These are phyloP conservation scores for Tetragonia tetragonoides DNA, from an alignment of 148 eudicot species.

Conservation along the genomic window DNA sequence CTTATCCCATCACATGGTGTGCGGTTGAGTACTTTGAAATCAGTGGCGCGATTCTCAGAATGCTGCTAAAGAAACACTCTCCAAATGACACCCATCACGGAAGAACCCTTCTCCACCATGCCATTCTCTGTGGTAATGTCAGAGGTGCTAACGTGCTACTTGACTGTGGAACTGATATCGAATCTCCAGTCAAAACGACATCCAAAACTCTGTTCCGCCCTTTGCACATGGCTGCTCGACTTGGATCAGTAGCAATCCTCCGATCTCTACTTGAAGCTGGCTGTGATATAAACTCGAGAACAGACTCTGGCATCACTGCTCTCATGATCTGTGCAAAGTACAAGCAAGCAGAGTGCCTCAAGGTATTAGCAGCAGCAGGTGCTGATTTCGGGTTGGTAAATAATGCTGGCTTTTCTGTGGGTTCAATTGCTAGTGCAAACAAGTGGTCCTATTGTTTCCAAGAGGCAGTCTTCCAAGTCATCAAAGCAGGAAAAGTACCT, in stretches of 20 bases:
- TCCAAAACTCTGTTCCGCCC: slow-evolving; percentile 43
- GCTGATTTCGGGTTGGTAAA: slow-evolving; percentile 79
- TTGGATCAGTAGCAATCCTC: slow-evolving; percentile 47
- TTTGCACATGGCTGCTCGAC: slow-evolving; percentile 81
- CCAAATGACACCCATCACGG: slow-evolving; percentile 49
- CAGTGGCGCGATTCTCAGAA: slow-evolving; percentile 63
- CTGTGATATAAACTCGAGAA: slow-evolving; percentile 60
- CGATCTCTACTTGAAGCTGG: slow-evolving; percentile 55
- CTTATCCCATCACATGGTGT: slow-evolving; percentile 82
- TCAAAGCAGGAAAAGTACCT: slow-evolving; percentile 53
- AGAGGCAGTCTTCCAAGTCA: slow-evolving; percentile 40
- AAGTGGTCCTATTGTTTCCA: slow-evolving; percentile 58
- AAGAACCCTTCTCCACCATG: slow-evolving; percentile 89
- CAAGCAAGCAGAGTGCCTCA: slow-evolving; percentile 59
- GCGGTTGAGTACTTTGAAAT: slow-evolving; percentile 87
- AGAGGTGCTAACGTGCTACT: slow-evolving; percentile 55
- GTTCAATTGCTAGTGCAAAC: slow-evolving; percentile 39
- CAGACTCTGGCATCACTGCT: slow-evolving; percentile 70
- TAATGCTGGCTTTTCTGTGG: slow-evolving; percentile 45
- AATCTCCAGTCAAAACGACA: slow-evolving; percentile 45
- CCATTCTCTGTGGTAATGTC: slow-evolving; percentile 64
- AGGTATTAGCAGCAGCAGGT: slow-evolving; percentile 54
- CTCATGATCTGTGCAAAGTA: slow-evolving; percentile 56
- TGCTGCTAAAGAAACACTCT: slow-evolving; percentile 53
- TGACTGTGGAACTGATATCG: slow-evolving; percentile 48